Conservation (phyloP, 202 grass and related monocot species). For the Tripidium arundinaceum region DNA sequence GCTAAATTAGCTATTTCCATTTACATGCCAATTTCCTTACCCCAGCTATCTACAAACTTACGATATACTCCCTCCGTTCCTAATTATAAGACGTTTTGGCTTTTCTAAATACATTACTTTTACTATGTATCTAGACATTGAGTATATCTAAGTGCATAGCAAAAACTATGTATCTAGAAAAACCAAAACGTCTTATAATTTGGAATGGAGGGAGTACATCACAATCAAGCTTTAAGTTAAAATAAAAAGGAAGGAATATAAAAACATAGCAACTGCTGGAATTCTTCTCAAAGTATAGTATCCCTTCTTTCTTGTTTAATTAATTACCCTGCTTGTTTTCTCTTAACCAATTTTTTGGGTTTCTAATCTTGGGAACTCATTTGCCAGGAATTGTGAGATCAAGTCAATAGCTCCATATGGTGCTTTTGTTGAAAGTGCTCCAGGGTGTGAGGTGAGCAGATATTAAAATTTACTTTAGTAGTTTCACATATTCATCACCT, state of each 20-base stretch:
- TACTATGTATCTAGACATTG: no score
- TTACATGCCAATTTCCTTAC: constrained; percentile 14
- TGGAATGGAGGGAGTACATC: no score
- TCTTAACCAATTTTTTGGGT: neutral
- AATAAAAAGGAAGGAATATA: neutral
- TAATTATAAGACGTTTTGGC: no score
- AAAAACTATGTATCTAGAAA: no score
- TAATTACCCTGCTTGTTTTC: constrained; percentile 11
- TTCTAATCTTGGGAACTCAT: constrained; percentile 31
- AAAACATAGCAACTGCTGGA: constrained; percentile 2
- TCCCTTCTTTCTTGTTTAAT: no score
- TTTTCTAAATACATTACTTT: no score
- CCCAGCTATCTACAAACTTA: neutral
- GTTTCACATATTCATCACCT: constrained; percentile 22
- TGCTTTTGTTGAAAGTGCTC: constrained; percentile 98
- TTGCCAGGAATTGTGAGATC: constrained; percentile 77
- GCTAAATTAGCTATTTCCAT: neutral
- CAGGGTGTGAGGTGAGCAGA: constrained; percentile 69
- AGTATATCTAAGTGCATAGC: no score
- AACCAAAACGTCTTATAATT: no score
- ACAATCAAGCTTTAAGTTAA: constrained; percentile 19
- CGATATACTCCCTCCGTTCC: no score
- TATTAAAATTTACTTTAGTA: constrained; percentile 12
- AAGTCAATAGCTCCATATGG: constrained; percentile 85
- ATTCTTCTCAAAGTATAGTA: no score